Conservation (phyloP, 176 grass and related monocot species). For the Elaeis guineensis region DNA sequence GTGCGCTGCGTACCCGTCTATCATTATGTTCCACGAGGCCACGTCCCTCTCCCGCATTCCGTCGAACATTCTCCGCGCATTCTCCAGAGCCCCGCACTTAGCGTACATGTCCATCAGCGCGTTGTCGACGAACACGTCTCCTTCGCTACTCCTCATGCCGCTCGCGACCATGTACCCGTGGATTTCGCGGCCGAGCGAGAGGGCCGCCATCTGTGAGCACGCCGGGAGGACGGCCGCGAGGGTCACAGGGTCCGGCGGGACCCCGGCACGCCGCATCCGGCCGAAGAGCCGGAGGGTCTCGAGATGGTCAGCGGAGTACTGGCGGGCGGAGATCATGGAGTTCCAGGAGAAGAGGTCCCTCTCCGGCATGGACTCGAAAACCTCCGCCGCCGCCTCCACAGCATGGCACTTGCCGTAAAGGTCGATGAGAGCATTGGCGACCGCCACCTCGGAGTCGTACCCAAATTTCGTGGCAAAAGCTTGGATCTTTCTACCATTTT, state of each 20-base stretch:
- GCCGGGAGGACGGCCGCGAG: constrained; percentile 44
- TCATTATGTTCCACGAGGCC: constrained; percentile 75
- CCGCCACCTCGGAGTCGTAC: constrained; percentile 17
- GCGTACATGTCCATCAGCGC: constrained; percentile 55
- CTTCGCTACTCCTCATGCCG: constrained; percentile 14
- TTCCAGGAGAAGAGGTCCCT: constrained; percentile 62
- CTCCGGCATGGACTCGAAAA: constrained; percentile 40
- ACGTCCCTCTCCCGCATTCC: constrained; percentile 26
- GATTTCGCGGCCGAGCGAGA: constrained; percentile 39
- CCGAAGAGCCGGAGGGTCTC: constrained; percentile 30
- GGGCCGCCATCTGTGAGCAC: constrained; percentile 37
- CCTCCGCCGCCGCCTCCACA: constrained; percentile 24
- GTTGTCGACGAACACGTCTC: constrained; percentile 38
- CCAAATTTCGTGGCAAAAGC: constrained; percentile 36
- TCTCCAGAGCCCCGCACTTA: constrained; percentile 45
- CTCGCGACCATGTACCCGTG: constrained; percentile 43
- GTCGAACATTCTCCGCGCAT: constrained; percentile 36
- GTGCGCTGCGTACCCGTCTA: constrained; percentile 53
- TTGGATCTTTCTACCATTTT: constrained; percentile 23
- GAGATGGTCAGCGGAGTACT: constrained; percentile 43
- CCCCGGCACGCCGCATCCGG: constrained; percentile 22
- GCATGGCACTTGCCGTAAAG: constrained; percentile 60
- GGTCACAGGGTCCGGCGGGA: constrained; percentile 31
- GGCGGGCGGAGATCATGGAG: constrained; percentile 48
- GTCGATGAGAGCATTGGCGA: constrained; percentile 46